phyloP scores from a whole-genome alignment of 2,329 filamentous ascomycete genomes.

The Zalaria obscura region DNA sequence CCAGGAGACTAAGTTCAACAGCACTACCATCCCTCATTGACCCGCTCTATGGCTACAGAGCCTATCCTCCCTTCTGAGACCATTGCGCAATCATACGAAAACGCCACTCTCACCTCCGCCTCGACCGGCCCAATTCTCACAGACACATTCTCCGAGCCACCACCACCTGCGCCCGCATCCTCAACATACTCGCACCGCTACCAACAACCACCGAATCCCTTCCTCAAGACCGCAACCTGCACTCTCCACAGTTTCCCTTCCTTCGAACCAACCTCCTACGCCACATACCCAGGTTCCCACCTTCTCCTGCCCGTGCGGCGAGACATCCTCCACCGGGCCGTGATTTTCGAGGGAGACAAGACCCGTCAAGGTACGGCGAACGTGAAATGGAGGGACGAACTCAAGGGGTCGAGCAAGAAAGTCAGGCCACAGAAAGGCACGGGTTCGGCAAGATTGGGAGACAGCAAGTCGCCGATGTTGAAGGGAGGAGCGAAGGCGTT shows the following conservation, averaged over 20 bases:
- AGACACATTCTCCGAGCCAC: slow-evolving; percentile 8
- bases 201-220: slow-evolving; percentile 19
- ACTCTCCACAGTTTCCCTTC: slow-evolving; percentile 85
- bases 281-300: slow-evolving; percentile 67
- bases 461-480: slow-evolving; percentile 67
- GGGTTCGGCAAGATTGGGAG: slow-evolving; percentile 65
- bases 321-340: slow-evolving; percentile 83
- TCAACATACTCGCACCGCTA: slow-evolving; percentile 11
- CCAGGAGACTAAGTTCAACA: background rate
- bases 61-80: slow-evolving; percentile 25
- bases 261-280: slow-evolving; percentile 68
- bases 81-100: slow-evolving; percentile 19
- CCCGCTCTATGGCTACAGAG: slow-evolving; percentile 44
- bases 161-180: slow-evolving; percentile 5
- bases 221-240: slow-evolving; percentile 53
- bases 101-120: slow-evolving; percentile 21
- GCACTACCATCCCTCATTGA: slow-evolving; percentile 20
- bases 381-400: slow-evolving; percentile 68
- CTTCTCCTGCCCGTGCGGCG: slow-evolving; percentile 75
- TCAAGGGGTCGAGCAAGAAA: slow-evolving; percentile 73
- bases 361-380: slow-evolving; percentile 77
- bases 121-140: slow-evolving; percentile 10
- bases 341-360: slow-evolving; percentile 83
- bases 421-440: slow-evolving; percentile 75
- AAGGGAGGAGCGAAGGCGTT: slow-evolving; percentile 76